Evolutionary conservation across 225 moss, liverwort and hornwort species (phyloP).

Genomic region (Physcomitrellopsis africana): DNA sequence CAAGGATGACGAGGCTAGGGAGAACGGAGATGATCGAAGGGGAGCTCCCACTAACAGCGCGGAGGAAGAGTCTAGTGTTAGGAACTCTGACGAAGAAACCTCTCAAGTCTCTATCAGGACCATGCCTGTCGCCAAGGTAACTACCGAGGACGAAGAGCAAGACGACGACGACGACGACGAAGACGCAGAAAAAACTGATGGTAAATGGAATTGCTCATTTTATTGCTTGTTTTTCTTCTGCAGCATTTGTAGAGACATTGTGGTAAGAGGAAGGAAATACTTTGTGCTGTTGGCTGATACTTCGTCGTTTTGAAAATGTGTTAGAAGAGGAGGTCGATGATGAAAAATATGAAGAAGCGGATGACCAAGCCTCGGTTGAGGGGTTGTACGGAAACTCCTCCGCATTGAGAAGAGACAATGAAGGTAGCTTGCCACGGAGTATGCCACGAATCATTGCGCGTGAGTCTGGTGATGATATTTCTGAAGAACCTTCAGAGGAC

Average conservation of each 20-base stretch:
- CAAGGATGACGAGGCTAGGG: slow-evolving; percentile 12
- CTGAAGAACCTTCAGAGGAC: slow-evolving; percentile 14
- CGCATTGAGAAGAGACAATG: slow-evolving; percentile 4
- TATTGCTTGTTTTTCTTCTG: neutral
- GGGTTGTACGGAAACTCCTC: slow-evolving; percentile 30
- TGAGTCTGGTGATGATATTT: slow-evolving; percentile 39
- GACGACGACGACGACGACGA: slow-evolving; percentile 36
- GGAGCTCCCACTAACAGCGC: no score
- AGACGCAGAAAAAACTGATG: slow-evolving; percentile 27
- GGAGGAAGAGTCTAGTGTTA: no score
- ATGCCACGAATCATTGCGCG: slow-evolving; percentile 49
- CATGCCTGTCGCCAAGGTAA: slow-evolving; percentile 73
- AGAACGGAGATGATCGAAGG: neutral
- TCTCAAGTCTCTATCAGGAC: slow-evolving; percentile 28
- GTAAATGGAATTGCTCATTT: slow-evolving; percentile 3
- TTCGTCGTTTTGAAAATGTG: neutral
- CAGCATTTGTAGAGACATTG: neutral
- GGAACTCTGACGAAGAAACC: neutral
- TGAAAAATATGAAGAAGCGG: slow-evolving; percentile 56
- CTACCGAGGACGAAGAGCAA: slow-evolving; percentile 55
- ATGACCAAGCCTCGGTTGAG: slow-evolving; percentile 46
- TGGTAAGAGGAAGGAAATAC: neutral
- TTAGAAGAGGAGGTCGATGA: slow-evolving; percentile 41
- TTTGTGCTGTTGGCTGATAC: slow-evolving; percentile 16
- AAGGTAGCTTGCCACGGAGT: neutral